These are phyloP conservation scores for Asclepias syriaca DNA, from an alignment of 257 asterid genomes.

Conservation along the genomic window DNA sequence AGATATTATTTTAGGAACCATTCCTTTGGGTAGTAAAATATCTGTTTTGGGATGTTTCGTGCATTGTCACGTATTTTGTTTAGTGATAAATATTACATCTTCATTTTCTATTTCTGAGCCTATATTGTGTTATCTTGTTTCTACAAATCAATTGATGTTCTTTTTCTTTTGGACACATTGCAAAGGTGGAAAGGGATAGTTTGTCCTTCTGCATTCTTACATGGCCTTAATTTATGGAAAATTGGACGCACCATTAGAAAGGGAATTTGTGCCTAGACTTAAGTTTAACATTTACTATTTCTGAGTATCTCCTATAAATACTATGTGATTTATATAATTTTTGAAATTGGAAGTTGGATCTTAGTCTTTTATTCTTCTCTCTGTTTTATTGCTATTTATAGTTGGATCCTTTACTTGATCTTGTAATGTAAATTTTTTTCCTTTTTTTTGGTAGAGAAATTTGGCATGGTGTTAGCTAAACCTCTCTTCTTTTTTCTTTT, in stretches of 20 bases:
- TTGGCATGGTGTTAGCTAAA: no score
- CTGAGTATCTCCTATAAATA: neutral
- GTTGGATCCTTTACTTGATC: neutral
- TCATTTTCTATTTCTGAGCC: neutral
- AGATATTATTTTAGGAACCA: neutral
- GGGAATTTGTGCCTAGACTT: neutral
- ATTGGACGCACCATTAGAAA: neutral
- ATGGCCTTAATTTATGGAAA: neutral
- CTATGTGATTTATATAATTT: neutral
- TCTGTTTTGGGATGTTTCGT: neutral
- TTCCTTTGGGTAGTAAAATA: neutral
- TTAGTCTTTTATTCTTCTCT: neutral
- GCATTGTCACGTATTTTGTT: neutral
- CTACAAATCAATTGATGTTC: neutral
- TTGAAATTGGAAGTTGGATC: neutral
- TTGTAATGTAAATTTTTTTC: neutral
- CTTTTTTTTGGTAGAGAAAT: no score
- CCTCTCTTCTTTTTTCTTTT: no score
- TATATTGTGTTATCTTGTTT: neutral
- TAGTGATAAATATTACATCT: neutral
- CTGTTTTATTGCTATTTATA: neutral
- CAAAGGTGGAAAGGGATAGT: neutral
- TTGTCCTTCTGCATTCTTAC: neutral
- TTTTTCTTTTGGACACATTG: neutral
- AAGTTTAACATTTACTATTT: neutral